phyloP scores from a whole-genome alignment of 352 stramenopile species.

The Elongisporangium undulatum region DNA sequence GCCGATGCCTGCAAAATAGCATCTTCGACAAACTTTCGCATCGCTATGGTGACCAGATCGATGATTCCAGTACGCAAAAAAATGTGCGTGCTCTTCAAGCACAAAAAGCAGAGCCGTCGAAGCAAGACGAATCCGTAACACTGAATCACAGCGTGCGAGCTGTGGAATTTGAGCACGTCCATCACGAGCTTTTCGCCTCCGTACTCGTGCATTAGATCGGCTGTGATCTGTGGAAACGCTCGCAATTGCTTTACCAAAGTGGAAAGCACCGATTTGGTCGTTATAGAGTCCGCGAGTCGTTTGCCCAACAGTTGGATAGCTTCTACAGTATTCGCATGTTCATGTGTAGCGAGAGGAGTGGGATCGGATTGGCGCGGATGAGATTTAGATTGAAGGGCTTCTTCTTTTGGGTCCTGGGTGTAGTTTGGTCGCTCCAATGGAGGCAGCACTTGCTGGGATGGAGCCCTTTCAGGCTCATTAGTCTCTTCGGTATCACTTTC shows the following conservation, averaged over 20 bases:
- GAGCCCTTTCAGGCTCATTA: background rate
- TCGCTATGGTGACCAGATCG: constrained; percentile 42
- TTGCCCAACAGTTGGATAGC: constrained; percentile 45
- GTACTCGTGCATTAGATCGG: constrained; percentile 43
- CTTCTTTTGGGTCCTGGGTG: background rate
- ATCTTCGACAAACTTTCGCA: constrained; percentile 68
- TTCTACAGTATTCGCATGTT: constrained; percentile 34
- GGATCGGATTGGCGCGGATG: background rate
- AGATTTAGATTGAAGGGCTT: background rate
- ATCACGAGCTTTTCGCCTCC: constrained; percentile 49
- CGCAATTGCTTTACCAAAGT: constrained; percentile 78
- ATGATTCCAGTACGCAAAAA: constrained; percentile 55
- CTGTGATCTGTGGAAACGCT: constrained; percentile 58
- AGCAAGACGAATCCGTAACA: constrained; percentile 78
- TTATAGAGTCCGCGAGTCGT: constrained; percentile 29
- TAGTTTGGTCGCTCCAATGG: background rate
- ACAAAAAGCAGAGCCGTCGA: constrained; percentile 70
- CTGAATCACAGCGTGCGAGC: constrained; percentile 67
- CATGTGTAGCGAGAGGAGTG: constrained; percentile 13
- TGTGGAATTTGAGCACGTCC: constrained; percentile 49
- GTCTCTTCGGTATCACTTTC: background rate
- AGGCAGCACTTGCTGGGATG: background rate
- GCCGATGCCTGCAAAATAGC: constrained; percentile 76
- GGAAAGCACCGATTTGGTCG: constrained; percentile 59
- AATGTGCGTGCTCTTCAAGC: constrained; percentile 47